phyloP scores from a whole-genome alignment of 139 green algal species.

The Pleodorina starrii region DNA sequence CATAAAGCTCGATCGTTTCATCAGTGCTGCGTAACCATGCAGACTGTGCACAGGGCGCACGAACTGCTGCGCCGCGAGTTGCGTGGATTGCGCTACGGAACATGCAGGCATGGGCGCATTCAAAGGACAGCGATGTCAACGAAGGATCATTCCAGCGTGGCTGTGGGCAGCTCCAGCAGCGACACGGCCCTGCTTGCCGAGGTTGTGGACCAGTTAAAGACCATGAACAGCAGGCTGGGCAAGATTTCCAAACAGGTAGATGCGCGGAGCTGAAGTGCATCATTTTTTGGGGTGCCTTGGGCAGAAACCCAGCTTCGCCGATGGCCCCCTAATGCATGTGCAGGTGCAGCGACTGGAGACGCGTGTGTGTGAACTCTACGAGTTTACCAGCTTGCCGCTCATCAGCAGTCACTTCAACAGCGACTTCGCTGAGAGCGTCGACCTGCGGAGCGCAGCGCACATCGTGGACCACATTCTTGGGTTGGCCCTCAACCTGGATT shows the following conservation, averaged over 20 bases:
- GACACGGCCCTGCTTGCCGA: background rate
- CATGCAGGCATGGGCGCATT: background rate
- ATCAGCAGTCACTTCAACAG: slow-evolving; percentile 20
- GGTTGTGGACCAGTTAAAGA: background rate
- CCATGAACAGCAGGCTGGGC: background rate
- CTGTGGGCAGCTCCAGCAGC: background rate
- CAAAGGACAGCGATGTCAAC: background rate
- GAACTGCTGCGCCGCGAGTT: too few relatives aligned
- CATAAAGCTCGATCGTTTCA: background rate
- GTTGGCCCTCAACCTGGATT: slow-evolving; percentile 32
- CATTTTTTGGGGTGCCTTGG: background rate
- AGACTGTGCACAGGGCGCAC: background rate
- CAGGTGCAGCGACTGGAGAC: slow-evolving; percentile 33
- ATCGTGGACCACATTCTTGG: slow-evolving; percentile 37
- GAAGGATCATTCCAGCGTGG: background rate
- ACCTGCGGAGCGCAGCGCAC: background rate
- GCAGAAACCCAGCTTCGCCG: background rate
- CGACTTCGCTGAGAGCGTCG: slow-evolving; percentile 11
- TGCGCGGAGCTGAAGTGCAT: background rate
- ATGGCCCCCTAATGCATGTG: too few relatives aligned
- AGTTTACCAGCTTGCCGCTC: slow-evolving; percentile 31
- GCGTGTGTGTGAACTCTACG: slow-evolving; percentile 21
- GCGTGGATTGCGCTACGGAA: background rate
- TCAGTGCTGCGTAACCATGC: background rate
- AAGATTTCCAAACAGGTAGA: slow-evolving; percentile 26